Conservation (phyloP, 176 grass and related monocot species). For the Aegilops bicornis region DNA sequence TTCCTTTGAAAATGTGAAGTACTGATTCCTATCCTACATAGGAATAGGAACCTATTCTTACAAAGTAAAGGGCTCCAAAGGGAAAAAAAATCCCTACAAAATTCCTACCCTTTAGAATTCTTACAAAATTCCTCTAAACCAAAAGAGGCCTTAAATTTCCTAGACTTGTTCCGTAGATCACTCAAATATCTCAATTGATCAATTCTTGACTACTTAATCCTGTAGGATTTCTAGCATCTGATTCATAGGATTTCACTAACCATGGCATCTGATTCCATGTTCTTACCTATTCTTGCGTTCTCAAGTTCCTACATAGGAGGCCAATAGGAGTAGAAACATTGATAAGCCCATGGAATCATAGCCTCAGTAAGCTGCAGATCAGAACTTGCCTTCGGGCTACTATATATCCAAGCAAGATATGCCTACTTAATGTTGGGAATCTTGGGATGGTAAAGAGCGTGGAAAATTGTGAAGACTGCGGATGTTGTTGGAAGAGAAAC, state of each 20-base stretch:
- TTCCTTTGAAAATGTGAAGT: too few relatives aligned
- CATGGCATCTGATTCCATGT: not conserved
- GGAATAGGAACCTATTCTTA: too few relatives aligned
- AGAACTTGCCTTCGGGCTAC: not conserved
- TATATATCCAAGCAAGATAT: not conserved
- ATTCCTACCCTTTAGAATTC: too few relatives aligned
- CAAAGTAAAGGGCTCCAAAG: too few relatives aligned
- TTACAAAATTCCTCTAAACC: too few relatives aligned
- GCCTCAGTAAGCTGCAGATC: not conserved
- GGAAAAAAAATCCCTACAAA: too few relatives aligned
- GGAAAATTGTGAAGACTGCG: not conserved
- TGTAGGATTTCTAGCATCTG: not conserved
- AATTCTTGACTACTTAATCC: not conserved
- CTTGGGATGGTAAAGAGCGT: not conserved
- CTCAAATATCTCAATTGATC: not conserved
- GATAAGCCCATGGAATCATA: not conserved
- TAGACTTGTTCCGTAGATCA: not conserved
- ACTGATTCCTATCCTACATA: too few relatives aligned
- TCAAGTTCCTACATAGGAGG: not conserved
- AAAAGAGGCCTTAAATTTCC: not conserved
- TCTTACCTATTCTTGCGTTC: not conserved
- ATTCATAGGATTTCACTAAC: not conserved
- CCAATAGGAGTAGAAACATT: not conserved
- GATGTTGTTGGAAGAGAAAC: not conserved
- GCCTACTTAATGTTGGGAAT: not conserved